Evolutionary conservation across 2,329 filamentous ascomycete genomes (phyloP), one percentile per base, ranked within the genome.

Genomic region (Fusarium cyanostomum): DNA sequence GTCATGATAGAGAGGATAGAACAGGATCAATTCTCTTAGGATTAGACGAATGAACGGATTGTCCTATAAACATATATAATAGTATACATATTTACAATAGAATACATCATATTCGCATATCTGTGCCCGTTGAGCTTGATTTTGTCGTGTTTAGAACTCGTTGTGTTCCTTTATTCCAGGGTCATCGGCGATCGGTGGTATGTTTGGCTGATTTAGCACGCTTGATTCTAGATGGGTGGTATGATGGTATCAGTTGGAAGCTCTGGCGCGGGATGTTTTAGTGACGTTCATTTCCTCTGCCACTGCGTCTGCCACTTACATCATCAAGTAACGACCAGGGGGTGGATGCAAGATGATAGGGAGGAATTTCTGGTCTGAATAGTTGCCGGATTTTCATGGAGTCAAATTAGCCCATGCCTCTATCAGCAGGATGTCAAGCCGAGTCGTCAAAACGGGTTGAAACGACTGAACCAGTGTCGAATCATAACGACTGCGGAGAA

Each of bases 31-130:
- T 62, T 64, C 51, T 61, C 52, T 61, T 58, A 65, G 55, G 58
- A 68, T 68, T 68, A 71, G 67, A 71, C 58, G 62, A 69, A 71
- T 68, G 69, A 70, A 71, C 51, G 66, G 56, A 63, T 62, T 61
- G 58, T 65, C 67, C 56, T 48, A 64, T 56, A 52, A 39, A 52
- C 41, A 60, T 66, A 65, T 51, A 56, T 67, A 61, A 69, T 63
- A 68, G 27, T 64, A 57, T 53, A 69, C 33, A 37, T 54, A 15
- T 61, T 48, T 52, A 43, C 38, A 43, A 31, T 28, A 21, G 28
- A 38, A 12, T 10, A n/a, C 28, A 34, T 9, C 13, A 12, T 27
- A 21, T 15, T 12, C 12, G 24, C 37, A 41, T 30, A 12, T 39
- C 13, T 42, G 27, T 15, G 2, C 16, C 30, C 21, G 10, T 27